Percentiles rank a stretch among this genome's conserved stretches.
Evolutionary conservation across 1,139 yeast genomes (phyloP).

Genomic region (Hansenula anomala): DNA sequence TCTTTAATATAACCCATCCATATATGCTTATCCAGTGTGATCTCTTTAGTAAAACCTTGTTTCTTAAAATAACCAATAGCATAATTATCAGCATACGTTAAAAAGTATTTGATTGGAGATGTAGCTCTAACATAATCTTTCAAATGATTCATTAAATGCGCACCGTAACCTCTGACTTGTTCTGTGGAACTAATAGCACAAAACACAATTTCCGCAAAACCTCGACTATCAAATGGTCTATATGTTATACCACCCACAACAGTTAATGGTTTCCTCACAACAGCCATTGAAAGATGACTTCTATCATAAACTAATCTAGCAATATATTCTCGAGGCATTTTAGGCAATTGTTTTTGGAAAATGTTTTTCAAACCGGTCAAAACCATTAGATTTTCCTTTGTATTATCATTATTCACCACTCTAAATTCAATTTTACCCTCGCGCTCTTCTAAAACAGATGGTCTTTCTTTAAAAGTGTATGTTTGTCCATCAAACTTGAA

Average conservation of each 20-base stretch:
- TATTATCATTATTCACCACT: conserved; percentile 92
- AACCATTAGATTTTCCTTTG: conserved; percentile 82
- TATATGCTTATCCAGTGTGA: conserved; percentile 72
- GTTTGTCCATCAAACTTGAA: conserved; percentile 73
- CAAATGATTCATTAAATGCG: conserved; percentile 95
- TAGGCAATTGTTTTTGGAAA: conserved; percentile 94
- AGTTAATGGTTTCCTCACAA: conserved; percentile 84
- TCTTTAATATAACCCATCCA: conserved; percentile 99
- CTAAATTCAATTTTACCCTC: conserved; percentile 91
- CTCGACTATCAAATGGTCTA: conserved; percentile 84
- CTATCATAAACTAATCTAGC: conserved; percentile 92
- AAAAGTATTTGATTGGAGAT: conserved; percentile 77
- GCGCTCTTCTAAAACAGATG: conserved; percentile 89
- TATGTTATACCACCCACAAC: conserved; percentile 98
- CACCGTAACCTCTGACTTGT: conserved; percentile 98
- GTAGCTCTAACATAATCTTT: conserved; percentile 93
- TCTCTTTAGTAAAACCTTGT: conserved; percentile 96
- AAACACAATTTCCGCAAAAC: conserved; percentile 96
- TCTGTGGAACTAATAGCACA: conserved; percentile 97
- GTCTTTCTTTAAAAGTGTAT: conserved; percentile 85
- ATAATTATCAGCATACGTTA: conserved; percentile 97
- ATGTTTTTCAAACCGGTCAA: conserved; percentile 92
- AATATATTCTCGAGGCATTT: conserved; percentile 97
- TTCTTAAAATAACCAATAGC: conserved; percentile 98
- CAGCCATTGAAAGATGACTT: conserved; percentile 93